A percentile compares a stretch with the other conserved stretches of the same genome.
These are phyloP conservation scores for Punica granatum DNA, from an alignment of 345 rosid species.

Conservation along the genomic window DNA sequence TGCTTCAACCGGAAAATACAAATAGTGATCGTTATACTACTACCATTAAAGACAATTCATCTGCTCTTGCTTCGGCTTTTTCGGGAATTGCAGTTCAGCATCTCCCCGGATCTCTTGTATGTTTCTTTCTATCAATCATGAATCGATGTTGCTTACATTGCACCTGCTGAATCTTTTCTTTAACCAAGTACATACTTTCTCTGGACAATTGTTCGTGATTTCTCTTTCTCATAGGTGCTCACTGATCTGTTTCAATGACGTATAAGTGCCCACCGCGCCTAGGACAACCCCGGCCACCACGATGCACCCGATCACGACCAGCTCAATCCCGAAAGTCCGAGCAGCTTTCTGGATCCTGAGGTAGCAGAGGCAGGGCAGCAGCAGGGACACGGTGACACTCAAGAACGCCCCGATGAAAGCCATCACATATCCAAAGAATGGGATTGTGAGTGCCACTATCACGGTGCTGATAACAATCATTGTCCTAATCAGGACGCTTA, in stretches of 20 bases:
- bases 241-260: slow-evolving; percentile 42
- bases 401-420: slow-evolving; percentile 54
- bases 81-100: too few species aligned
- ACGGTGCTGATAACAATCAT: slow-evolving; percentile 42
- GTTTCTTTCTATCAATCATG: too few species aligned
- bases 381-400: slow-evolving; percentile 37
- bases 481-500: slow-evolving; percentile 39
- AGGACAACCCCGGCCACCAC: slow-evolving; percentile 28
- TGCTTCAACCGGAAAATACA: not conserved
- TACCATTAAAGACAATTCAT: not conserved
- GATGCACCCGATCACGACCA: slow-evolving; percentile 26
- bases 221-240: slow-evolving; percentile 21
- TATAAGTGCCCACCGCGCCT: slow-evolving; percentile 38
- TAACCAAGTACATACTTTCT: too few species aligned
- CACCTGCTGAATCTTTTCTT: too few species aligned
- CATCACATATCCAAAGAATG: slow-evolving; percentile 62
- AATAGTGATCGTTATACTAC: not conserved
- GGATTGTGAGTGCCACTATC: slow-evolving; percentile 44
- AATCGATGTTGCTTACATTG: too few species aligned
- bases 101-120: too few species aligned
- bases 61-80: not conserved
- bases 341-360: slow-evolving; percentile 34
- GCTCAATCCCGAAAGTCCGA: slow-evolving; percentile 25
- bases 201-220: not conserved
- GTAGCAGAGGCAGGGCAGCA: slow-evolving; percentile 62